A percentile compares a stretch with the other conserved stretches of the same genome.
Conservation (phyloP, 2,329 filamentous ascomycete species). For the Mycosphaerella sp. region DNA sequence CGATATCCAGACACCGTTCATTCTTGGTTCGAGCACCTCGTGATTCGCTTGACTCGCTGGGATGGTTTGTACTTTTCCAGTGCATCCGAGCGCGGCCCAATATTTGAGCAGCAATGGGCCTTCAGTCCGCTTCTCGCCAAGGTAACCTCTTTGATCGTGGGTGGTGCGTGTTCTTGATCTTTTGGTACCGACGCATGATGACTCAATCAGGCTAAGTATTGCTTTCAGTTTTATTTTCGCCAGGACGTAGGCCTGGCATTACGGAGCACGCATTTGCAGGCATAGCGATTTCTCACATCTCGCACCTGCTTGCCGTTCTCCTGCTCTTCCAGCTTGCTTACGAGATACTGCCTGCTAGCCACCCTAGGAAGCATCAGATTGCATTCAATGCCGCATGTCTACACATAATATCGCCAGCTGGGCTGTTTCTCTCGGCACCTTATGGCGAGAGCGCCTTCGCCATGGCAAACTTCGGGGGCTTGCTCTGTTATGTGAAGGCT, state of each 20-base stretch:
- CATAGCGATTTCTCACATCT: constrained; percentile 62
- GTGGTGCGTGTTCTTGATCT: constrained; percentile 38
- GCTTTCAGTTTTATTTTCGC: constrained; percentile 8
- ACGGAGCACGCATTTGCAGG: constrained; percentile 48
- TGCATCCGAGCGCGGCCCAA: constrained; percentile 56
- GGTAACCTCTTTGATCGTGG: constrained; percentile 38
- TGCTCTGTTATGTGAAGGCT: constrained; percentile 59
- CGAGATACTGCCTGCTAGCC: constrained; percentile 46
- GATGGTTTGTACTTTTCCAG: constrained; percentile 73
- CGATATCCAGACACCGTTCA: constrained; percentile 13
- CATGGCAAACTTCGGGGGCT: constrained; percentile 67
- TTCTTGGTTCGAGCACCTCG: constrained; percentile 36
- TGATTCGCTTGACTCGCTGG: constrained; percentile 64
- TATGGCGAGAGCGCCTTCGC: constrained; percentile 79
- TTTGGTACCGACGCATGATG: neutral
- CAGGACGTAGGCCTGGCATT: constrained; percentile 16
- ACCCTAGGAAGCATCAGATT: constrained; percentile 37
- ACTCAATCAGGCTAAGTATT: constrained; percentile 28
- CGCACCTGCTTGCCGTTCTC: constrained; percentile 70
- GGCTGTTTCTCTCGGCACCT: constrained; percentile 80
- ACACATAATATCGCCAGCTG: constrained; percentile 80
- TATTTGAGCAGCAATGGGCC: constrained; percentile 81
- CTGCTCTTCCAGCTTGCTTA: constrained; percentile 62
- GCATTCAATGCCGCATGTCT: constrained; percentile 65
- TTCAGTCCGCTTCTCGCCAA: constrained; percentile 58